phyloP scores from a whole-genome alignment of 148 eudicot genomes.

The Vaccinium macrocarpon region DNA sequence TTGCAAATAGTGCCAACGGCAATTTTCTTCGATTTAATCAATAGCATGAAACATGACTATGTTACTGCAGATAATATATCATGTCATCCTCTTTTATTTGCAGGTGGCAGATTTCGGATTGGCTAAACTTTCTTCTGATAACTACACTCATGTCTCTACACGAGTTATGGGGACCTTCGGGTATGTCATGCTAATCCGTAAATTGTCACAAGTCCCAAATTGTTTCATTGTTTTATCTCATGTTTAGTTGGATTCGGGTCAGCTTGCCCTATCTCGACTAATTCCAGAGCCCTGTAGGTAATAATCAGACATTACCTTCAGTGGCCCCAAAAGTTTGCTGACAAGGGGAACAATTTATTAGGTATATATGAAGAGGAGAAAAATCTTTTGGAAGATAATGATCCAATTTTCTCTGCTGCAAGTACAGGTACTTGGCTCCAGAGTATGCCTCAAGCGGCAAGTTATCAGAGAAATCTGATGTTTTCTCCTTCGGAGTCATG shows the following conservation, averaged over 20 bases:
- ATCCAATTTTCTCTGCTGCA: not conserved
- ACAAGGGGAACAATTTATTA: not conserved
- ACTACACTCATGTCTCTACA: conserved; percentile 77
- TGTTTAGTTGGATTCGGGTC: not conserved
- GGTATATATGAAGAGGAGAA: not conserved
- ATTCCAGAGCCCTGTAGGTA: too few species aligned
- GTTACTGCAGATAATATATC: not conserved
- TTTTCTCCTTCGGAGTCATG: conserved; percentile 87
- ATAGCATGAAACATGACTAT: not conserved
- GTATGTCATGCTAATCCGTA: conserved; percentile 25
- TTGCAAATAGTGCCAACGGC: too few species aligned
- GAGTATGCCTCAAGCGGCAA: conserved; percentile 90
- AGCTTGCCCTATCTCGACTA: too few species aligned
- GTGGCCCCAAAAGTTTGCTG: too few species aligned
- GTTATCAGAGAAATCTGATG: conserved; percentile 82
- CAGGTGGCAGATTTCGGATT: conserved; percentile 95
- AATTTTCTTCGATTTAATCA: not conserved
- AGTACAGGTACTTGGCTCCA: conserved; percentile 71
- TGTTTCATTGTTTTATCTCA: not conserved
- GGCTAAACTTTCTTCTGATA: conserved; percentile 72
- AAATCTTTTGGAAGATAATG: not conserved
- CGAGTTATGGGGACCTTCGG: conserved; percentile 98
- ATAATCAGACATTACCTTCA: too few species aligned
- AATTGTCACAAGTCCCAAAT: not conserved
- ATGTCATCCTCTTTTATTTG: not conserved